These are phyloP conservation scores for Oryza brachyantha DNA, from an alignment of 176 grass and related monocot species.

Conservation along the genomic window DNA sequence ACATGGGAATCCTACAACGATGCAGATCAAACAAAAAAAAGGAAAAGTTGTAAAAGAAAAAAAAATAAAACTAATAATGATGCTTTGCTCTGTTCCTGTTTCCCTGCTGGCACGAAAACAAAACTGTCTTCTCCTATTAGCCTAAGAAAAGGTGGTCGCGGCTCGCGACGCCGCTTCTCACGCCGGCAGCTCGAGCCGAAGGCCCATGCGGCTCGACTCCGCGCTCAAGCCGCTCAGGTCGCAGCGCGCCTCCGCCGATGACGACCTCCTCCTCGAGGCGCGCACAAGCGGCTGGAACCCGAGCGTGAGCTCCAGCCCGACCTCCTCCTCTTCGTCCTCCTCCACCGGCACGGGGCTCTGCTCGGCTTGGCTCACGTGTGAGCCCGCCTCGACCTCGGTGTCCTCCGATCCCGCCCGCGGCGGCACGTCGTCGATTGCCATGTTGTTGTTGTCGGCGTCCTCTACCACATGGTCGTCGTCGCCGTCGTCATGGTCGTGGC, in stretches of 20 bases:
- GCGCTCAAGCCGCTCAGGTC: slow-evolving; percentile 4
- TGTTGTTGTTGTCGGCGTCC: background rate
- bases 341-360: background rate
- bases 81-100: background rate
- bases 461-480: background rate
- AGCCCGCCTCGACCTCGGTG: slow-evolving; percentile 42
- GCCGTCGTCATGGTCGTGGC: slow-evolving; percentile 25
- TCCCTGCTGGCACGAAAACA: slow-evolving; percentile 12
- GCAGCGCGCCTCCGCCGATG: background rate
- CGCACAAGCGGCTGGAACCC: slow-evolving; percentile 26
- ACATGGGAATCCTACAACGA: background rate
- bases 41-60: background rate
- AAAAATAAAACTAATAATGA: background rate
- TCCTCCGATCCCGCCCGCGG: slow-evolving; percentile 26
- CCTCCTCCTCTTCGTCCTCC: background rate
- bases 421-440: background rate
- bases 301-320: slow-evolving; percentile 52
- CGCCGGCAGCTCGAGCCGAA: slow-evolving; percentile 34
- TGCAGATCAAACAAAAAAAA: background rate
- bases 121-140: slow-evolving; percentile 7
- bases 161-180: background rate
- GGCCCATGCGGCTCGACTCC: background rate
- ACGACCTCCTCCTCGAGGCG: background rate
- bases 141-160: background rate
- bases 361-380: slow-evolving; percentile 66